These are phyloP conservation scores for Aspergillus proliferans DNA, from an alignment of 2,329 filamentous ascomycete species.

Conservation along the genomic window DNA sequence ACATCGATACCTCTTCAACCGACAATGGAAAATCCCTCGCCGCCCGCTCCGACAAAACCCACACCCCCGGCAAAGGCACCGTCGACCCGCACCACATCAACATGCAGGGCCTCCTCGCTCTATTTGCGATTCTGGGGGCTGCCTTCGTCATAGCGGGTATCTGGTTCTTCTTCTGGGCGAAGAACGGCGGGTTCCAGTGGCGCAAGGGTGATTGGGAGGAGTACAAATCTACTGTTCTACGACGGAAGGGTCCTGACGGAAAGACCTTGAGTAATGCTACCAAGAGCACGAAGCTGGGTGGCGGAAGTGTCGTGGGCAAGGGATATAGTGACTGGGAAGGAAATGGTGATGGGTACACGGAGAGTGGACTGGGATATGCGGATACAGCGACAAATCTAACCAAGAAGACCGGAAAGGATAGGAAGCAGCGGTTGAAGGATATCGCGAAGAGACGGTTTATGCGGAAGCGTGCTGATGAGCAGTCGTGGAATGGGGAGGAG, in stretches of 20 bases:
- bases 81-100: constrained; percentile 40
- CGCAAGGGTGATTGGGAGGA: constrained; percentile 88
- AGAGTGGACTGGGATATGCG: constrained; percentile 28
- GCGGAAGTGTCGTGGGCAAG: constrained; percentile 63
- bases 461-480: constrained; percentile 38
- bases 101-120: constrained; percentile 64
- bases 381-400: constrained; percentile 40
- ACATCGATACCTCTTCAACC: constrained; percentile 10
- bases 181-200: constrained; percentile 90
- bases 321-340: constrained; percentile 54
- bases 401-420: constrained; percentile 21
- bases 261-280: constrained; percentile 78
- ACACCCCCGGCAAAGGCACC: constrained; percentile 30
- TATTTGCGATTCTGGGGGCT: constrained; percentile 79
- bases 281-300: constrained; percentile 75
- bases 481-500: constrained; percentile 51
- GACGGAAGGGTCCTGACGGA: constrained; percentile 83
- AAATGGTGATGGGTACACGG: constrained; percentile 48
- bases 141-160: constrained; percentile 68
- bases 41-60: constrained; percentile 21
- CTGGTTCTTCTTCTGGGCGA: constrained; percentile 99
- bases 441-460: constrained; percentile 32
- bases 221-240: constrained; percentile 90
- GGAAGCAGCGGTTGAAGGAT: constrained; percentile 30
- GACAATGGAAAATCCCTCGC: constrained; percentile 22